Evolutionary conservation across 768 basidiomycete species (phyloP).

Genomic region (Amanita molliuscula): DNA sequence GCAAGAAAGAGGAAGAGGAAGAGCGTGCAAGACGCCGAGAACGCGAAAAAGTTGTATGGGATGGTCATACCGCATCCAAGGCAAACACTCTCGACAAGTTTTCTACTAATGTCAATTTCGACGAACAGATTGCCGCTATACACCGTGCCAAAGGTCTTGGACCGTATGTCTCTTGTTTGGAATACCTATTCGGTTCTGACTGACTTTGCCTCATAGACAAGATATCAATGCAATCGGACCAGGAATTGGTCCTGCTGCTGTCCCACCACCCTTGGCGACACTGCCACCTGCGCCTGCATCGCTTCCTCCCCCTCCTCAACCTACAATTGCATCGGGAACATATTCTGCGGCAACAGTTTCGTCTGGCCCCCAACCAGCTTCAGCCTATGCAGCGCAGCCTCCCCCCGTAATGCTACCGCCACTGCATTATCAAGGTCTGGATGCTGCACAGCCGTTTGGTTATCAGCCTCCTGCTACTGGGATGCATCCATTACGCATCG

Average conservation of each 20-base stretch:
- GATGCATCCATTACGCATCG: conserved; percentile 61
- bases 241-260: conserved; percentile 77
- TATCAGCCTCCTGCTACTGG: conserved; percentile 61
- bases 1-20: conserved; percentile 80
- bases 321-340: conserved; percentile 31
- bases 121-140: conserved; percentile 96
- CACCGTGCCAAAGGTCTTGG: conserved; percentile 88
- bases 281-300: conserved; percentile 65
- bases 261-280: conserved; percentile 45
- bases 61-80: conserved; percentile 94
- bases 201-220: conserved; percentile 34
- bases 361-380: conserved; percentile 87
- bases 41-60: conserved; percentile 95
- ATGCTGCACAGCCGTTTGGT: conserved; percentile 69
- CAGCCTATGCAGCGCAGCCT: conserved; percentile 43
- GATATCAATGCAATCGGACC: conserved; percentile 76
- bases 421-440: conserved; percentile 75
- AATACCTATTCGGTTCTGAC: not conserved
- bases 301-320: conserved; percentile 60
- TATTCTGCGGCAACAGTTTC: conserved; percentile 83
- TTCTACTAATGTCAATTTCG: conserved; percentile 87
- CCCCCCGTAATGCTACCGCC: conserved; percentile 76
- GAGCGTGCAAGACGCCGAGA: conserved; percentile 75
- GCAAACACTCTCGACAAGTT: conserved; percentile 88
- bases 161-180: conserved; percentile 41